Conservation (phyloP, 106 monocot species). For the Phalaenopsis equestris region DNA sequence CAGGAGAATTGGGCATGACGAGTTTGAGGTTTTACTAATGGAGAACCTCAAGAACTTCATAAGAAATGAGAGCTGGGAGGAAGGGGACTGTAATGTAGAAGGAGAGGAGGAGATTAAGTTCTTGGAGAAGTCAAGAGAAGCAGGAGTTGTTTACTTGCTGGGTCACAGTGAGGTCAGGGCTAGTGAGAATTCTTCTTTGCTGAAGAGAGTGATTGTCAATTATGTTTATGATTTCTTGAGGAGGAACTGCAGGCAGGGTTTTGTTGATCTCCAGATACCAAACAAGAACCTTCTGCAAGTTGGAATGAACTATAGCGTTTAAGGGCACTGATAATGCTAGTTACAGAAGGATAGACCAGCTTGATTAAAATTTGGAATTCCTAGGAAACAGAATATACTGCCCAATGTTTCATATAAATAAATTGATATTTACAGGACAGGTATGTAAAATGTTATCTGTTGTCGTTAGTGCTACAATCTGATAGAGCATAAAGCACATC, state of each 20-base stretch:
- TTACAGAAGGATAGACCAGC: no score
- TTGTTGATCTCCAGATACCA: constrained; percentile 25
- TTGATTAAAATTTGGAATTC: no score
- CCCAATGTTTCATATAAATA: no score
- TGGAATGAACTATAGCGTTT: constrained; percentile 38
- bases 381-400: no score
- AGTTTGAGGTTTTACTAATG: constrained; percentile 35
- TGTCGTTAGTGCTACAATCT: no score
- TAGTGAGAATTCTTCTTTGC: constrained; percentile 29
- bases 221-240: constrained; percentile 46
- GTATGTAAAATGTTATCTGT: no score
- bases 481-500: no score
- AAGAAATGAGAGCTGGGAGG: constrained; percentile 5
- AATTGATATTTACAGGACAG: no score
- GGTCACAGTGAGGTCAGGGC: constrained; percentile 42
- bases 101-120: constrained; percentile 13
- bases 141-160: constrained; percentile 41
- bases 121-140: not conserved
- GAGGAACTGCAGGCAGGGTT: constrained; percentile 40
- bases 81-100: constrained; percentile 4
- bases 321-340: not conserved
- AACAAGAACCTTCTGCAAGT: constrained; percentile 47
- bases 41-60: constrained; percentile 36
- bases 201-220: constrained; percentile 41
- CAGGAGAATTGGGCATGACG: constrained; percentile 8